A percentile compares a stretch with the other conserved stretches of the same genome.
phyloP scores from a whole-genome alignment of 306 rosid species.

The Acacia melanoxylon region DNA sequence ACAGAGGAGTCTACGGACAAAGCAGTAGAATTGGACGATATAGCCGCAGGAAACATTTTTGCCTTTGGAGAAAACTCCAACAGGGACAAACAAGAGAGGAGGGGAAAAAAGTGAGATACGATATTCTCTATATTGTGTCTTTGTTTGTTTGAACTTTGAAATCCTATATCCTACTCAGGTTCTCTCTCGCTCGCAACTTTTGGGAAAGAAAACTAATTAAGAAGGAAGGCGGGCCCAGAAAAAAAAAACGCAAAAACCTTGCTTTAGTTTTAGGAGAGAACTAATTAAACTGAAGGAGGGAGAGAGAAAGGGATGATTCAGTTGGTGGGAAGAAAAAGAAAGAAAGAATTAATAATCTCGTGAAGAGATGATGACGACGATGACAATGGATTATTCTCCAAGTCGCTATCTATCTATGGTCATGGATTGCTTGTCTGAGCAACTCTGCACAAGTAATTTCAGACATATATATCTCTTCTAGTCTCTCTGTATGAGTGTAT shows the following conservation, averaged over 20 bases:
- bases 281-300: background rate
- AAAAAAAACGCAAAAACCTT: constrained; percentile 20
- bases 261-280: background rate
- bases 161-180: background rate
- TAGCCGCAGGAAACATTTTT: constrained; percentile 60
- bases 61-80: constrained; percentile 63
- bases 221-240: constrained; percentile 28
- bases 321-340: constrained; percentile 18
- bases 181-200: constrained; percentile 9
- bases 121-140: constrained; percentile 39
- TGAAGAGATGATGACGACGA: constrained; percentile 49
- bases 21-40: constrained; percentile 73
- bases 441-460: constrained; percentile 51
- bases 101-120: constrained; percentile 39
- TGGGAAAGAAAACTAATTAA: background rate
- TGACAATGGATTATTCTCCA: constrained; percentile 56
- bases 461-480: constrained; percentile 31
- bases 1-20: constrained; percentile 65
- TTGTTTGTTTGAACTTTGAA: constrained; percentile 13
- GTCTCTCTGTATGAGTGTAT: constrained; percentile 5
- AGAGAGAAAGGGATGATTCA: constrained; percentile 39
- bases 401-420: constrained; percentile 61
- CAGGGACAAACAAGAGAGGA: constrained; percentile 39
- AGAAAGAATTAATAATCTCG: constrained; percentile 40
- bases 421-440: constrained; percentile 65